Evolutionary conservation across 352 stramenopile species (phyloP).

Genomic region (Pythium phragmiticola): DNA sequence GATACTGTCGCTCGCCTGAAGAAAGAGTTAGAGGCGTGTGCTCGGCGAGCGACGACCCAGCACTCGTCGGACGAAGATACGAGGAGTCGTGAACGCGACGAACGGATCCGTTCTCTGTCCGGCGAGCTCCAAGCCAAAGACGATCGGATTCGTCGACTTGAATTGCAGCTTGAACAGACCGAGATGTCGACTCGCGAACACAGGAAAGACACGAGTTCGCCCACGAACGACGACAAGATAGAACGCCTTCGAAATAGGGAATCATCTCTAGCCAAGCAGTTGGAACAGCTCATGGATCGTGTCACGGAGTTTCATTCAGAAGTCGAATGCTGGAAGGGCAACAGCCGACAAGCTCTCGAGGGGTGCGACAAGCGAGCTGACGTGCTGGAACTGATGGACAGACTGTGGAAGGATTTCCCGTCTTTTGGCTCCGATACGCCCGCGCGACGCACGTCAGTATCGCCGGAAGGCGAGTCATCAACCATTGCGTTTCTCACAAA

Average conservation of each 20-base stretch:
- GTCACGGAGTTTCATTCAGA: constrained; percentile 45
- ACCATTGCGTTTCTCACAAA: constrained; percentile 59
- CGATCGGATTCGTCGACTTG: constrained; percentile 29
- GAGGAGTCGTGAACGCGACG: constrained; percentile 25
- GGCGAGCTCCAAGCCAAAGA: constrained; percentile 39
- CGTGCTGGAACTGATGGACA: constrained; percentile 40
- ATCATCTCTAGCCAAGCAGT: constrained; percentile 27
- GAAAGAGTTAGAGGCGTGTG: constrained; percentile 24
- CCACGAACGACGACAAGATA: constrained; percentile 13
- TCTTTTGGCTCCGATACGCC: constrained; percentile 23
- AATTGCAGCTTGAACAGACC: constrained; percentile 38
- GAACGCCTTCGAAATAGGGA: constrained; percentile 25
- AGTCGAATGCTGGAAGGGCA: constrained; percentile 57
- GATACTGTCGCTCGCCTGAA: constrained; percentile 34
- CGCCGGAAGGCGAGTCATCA: constrained; percentile 8
- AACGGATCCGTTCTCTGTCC: constrained; percentile 31
- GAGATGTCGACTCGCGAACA: constrained; percentile 15
- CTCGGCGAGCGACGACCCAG: neutral
- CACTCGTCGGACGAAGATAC: neutral
- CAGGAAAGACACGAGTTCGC: neutral
- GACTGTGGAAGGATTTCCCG: constrained; percentile 59
- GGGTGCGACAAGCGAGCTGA: constrained; percentile 31
- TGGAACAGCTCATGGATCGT: constrained; percentile 41
- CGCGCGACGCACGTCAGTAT: neutral
- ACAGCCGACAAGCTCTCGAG: constrained; percentile 42